A percentile compares a stretch with the other conserved stretches of the same genome.
Evolutionary conservation across 2,329 filamentous ascomycete genomes (phyloP).

Genomic region (Microdochium nivale): DNA sequence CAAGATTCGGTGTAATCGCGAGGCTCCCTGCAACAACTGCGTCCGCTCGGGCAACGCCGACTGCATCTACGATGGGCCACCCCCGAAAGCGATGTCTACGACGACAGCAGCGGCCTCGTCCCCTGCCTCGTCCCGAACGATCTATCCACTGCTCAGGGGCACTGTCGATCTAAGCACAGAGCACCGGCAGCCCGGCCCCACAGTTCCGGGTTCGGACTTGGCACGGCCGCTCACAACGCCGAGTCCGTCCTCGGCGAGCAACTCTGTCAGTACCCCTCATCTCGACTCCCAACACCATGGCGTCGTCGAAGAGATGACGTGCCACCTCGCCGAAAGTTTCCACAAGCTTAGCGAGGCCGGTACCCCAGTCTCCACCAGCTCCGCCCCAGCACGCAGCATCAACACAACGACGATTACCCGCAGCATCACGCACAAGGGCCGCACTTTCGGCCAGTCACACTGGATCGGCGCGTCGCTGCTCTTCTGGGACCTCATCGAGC

Average conservation of each 20-base stretch:
- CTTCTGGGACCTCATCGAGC: slow-evolving; percentile 9
- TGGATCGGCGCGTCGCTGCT: slow-evolving; percentile 28
- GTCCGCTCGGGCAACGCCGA: slow-evolving; percentile 41
- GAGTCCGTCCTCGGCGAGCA: not conserved
- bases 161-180: too few relatives aligned
- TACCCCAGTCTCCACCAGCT: not conserved
- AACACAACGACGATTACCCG: slow-evolving; percentile 26
- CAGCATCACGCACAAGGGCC: slow-evolving; percentile 43
- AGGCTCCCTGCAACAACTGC: slow-evolving; percentile 51
- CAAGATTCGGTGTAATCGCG: slow-evolving; percentile 54
- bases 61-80: slow-evolving; percentile 35
- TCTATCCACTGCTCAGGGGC: not conserved
- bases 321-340: not conserved
- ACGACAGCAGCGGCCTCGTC: slow-evolving; percentile 1
- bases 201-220: too few relatives aligned
- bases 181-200: too few relatives aligned
- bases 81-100: not conserved
- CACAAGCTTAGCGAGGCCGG: not conserved
- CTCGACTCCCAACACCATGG: too few relatives aligned
- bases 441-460: slow-evolving; percentile 48
- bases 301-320: not conserved
- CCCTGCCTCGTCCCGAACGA: not conserved
- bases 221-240: not conserved
- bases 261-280: too few relatives aligned
- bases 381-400: slow-evolving; percentile 29